Percentiles rank a stretch among this genome's conserved stretches.
Conservation (phyloP, 192 early-diverging fungal species). For the Podila minutissima region DNA sequence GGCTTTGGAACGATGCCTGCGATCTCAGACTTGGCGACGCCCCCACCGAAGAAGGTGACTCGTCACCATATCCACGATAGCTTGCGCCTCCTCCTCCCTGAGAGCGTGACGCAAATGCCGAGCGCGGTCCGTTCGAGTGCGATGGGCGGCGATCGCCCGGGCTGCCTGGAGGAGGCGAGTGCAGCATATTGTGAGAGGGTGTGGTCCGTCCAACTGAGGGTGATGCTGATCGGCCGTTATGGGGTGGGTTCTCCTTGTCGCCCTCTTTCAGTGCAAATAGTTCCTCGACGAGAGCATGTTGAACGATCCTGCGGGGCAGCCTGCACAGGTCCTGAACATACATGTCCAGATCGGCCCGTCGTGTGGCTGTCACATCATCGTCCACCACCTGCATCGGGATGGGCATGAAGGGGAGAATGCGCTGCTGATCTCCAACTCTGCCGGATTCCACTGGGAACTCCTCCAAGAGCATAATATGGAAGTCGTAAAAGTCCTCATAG, state of each 20-base stretch:
- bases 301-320: constrained; percentile 65
- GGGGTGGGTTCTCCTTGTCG: constrained; percentile 62
- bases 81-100: not conserved
- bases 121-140: constrained; percentile 38
- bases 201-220: constrained; percentile 30
- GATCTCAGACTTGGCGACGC: constrained; percentile 48
- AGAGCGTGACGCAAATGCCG: constrained; percentile 17
- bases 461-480: constrained; percentile 75
- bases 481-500: constrained; percentile 85
- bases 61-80: constrained; percentile 28
- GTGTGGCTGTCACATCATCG: constrained; percentile 72
- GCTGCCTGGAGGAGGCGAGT: constrained; percentile 9
- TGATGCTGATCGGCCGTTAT: not conserved
- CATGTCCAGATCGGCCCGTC: constrained; percentile 70
- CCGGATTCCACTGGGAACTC: constrained; percentile 75
- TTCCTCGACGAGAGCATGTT: constrained; percentile 56
- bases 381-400: constrained; percentile 69
- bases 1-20: constrained; percentile 29
- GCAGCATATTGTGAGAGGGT: constrained; percentile 35
- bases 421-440: constrained; percentile 54
- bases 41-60: constrained; percentile 3
- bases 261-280: constrained; percentile 66
- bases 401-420: constrained; percentile 75
- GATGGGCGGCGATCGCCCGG: constrained; percentile 29
- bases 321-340: constrained; percentile 72